Base-by-base conservation (phyloP, 2,329 filamentous ascomycete genomes). In the Colletotrichum acutatum region DNA sequence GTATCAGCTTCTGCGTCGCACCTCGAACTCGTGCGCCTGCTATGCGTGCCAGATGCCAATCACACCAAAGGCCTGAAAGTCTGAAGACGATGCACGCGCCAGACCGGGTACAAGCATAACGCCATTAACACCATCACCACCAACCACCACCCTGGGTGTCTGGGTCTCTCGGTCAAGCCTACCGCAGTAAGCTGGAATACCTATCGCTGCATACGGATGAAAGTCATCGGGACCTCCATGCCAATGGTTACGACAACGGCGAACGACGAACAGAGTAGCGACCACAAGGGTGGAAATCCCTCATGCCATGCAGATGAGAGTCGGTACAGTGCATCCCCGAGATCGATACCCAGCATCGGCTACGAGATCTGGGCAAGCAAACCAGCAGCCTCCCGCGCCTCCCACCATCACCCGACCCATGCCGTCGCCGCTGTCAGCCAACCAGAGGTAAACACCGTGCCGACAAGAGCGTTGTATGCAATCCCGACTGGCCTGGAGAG, bases 291-390 rank as follows among this genome's bases (percentile, higher is more conserved):
- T 49, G 42, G 42, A 19, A 49, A n/a, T 42, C 37, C 37, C 37
- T 19, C 37, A 53, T 46, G 37, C 42, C 57, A 42, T 59, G 59
- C 46, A 46, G 22, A 68, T 37, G 42, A 52, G n/a, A 22, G 46
- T 52, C 66, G 37, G 61, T 32, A 66, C 56, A 71, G 60, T 62
- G 67, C 66, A 60, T 56, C 66, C 42, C 32, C 42, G 54, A 72
- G 70, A 72, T 72, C 70, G 70, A 59, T 72, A 59, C 60, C 52
- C 24, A 34, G 52, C 42, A 24, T n/a, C 67, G 66, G 46, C 66
- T 58, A 53, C 46, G 60, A 72, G 66, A 72, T 72, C 66, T 72
- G 54, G 60, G 66, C 66, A 70, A 64, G 53, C 59, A 69, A 32
- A 62, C 54, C 66, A 34, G 57, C 68, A 67, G 64, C 53, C 59